A percentile compares a stretch with the other conserved stretches of the same genome.
phyloP scores from a whole-genome alignment of 306 rosid genomes.

The Erythrophleum fordii region DNA sequence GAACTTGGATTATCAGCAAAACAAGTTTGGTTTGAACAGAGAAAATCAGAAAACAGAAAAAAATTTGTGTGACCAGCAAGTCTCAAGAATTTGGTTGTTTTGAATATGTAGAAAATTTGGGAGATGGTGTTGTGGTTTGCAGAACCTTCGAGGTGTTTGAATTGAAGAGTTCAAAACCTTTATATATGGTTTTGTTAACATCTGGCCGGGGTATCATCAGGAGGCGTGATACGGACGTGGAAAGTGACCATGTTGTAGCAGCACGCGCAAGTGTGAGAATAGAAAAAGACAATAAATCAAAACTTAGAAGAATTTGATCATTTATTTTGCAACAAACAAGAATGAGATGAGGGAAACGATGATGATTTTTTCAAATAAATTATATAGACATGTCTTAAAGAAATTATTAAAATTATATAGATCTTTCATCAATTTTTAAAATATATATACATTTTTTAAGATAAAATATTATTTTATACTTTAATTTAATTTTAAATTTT shows the following conservation, averaged over 20 bases:
- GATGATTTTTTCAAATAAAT: too few relatives aligned
- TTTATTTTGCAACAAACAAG: too few relatives aligned
- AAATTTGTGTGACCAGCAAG: constrained; percentile 16
- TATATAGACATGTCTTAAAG: too few relatives aligned
- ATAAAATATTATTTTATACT: too few relatives aligned
- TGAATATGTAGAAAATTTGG: constrained; percentile 37
- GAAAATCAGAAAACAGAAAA: neutral
- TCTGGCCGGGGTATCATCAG: neutral
- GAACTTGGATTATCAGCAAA: neutral
- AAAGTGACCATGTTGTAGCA: neutral
- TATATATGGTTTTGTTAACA: neutral
- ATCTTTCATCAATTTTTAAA: too few relatives aligned
- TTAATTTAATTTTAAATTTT: too few relatives aligned
- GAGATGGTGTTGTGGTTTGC: constrained; percentile 6
- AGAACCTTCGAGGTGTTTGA: constrained; percentile 22
- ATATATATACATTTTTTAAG: too few relatives aligned
- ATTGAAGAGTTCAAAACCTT: constrained; percentile 33
- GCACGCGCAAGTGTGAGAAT: too few relatives aligned
- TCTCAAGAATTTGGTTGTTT: constrained; percentile 35
- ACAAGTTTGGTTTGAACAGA: constrained; percentile 41
- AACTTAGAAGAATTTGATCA: neutral
- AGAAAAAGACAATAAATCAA: neutral
- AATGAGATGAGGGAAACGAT: too few relatives aligned
- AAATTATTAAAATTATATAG: too few relatives aligned
- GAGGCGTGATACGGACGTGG: neutral